Conservation (phyloP, 345 rosid species). For the Gynandropsis gynandra region DNA sequence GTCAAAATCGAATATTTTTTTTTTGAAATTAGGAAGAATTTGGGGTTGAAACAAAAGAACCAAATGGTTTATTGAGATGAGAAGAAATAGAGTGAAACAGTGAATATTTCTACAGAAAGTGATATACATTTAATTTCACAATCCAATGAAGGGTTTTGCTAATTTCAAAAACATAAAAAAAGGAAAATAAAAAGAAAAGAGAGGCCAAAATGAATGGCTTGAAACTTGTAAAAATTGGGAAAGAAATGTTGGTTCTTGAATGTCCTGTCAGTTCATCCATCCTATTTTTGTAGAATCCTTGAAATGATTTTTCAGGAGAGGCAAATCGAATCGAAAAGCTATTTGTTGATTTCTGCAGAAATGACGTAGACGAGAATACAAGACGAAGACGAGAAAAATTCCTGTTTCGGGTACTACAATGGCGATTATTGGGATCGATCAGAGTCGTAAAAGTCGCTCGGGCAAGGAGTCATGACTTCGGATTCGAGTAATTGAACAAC, state of each 20-base stretch:
- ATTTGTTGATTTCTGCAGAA: too few species aligned
- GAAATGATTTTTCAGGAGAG: conserved; percentile 10
- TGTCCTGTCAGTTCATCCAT: conserved; percentile 11
- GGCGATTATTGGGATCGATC: conserved; percentile 38
- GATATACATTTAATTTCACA: conserved; percentile 22
- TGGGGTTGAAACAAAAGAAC: conserved; percentile 1
- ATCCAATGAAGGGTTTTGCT: conserved; percentile 21
- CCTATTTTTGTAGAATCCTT: too few species aligned
- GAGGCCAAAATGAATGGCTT: conserved; percentile 16
- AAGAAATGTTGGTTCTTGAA: too few species aligned
- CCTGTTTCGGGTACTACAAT: not conserved
- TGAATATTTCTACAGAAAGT: conserved; percentile 20
- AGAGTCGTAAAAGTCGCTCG: conserved; percentile 93
- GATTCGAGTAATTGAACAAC: conserved; percentile 90
- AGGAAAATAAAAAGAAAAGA: not conserved
- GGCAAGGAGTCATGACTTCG: conserved; percentile 98
- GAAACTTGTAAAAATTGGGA: conserved; percentile 19
- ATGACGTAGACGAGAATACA: too few species aligned
- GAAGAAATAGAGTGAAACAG: conserved; percentile 19
- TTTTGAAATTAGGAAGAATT: not conserved
- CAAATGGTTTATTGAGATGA: conserved; percentile 16
- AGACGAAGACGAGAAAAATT: not conserved
- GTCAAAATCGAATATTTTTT: not conserved
- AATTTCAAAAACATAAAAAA: conserved; percentile 6
- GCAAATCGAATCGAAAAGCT: not conserved